Evolutionary conservation across 2,329 filamentous ascomycete species (phyloP).

Genomic region (Aspergillus niger): DNA sequence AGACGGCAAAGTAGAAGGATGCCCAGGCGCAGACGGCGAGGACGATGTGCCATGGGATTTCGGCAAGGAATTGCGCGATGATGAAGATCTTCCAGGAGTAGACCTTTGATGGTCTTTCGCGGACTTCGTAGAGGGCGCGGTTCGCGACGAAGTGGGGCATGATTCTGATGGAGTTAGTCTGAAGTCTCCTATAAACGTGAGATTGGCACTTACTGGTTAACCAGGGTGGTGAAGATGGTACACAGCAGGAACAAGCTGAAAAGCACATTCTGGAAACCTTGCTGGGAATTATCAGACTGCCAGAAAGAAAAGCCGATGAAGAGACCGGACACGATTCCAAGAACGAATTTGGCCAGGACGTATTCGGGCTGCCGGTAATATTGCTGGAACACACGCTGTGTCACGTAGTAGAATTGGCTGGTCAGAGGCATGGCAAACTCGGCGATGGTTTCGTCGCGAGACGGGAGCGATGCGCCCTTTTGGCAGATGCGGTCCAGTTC

Average conservation of each 20-base stretch:
- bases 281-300: constrained; percentile 68
- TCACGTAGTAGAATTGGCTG: constrained; percentile 65
- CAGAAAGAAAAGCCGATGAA: constrained; percentile 83
- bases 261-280: constrained; percentile 84
- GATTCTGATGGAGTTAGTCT: constrained; percentile 32
- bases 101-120: constrained; percentile 63
- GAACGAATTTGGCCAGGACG: constrained; percentile 73
- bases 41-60: constrained; percentile 75
- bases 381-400: constrained; percentile 75
- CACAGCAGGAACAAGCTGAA: constrained; percentile 80
- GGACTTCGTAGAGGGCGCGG: constrained; percentile 58
- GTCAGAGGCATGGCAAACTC: constrained; percentile 76
- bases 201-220: constrained; percentile 33
- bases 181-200: background rate
- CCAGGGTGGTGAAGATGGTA: constrained; percentile 67
- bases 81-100: constrained; percentile 74
- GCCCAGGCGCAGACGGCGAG: constrained; percentile 73
- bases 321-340: constrained; percentile 45
- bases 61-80: constrained; percentile 67
- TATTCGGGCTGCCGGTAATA: constrained; percentile 87
- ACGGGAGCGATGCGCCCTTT: background rate
- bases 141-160: constrained; percentile 60
- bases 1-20: constrained; percentile 79
- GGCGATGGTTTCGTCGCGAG: constrained; percentile 51
- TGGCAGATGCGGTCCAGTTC: constrained; percentile 39